Evolutionary conservation across 495 filamentous ascomycete genomes (phyloP).

Genomic region (Penicillium verhagenii): DNA sequence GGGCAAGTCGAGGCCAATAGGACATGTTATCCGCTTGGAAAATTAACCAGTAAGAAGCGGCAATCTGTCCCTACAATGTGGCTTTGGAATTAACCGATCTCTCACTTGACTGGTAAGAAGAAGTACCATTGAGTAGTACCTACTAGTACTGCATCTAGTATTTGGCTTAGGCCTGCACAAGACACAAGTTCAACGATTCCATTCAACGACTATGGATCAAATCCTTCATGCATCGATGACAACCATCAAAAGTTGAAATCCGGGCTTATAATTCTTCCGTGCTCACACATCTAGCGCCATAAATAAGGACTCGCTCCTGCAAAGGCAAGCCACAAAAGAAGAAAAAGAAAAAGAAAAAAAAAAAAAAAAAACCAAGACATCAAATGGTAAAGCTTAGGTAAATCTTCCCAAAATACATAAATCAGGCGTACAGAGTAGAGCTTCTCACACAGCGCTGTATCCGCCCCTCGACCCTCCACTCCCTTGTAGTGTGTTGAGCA

Average conservation of each 20-base stretch:
- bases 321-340: neutral
- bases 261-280: neutral
- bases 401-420: conserved; percentile 2
- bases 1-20: neutral
- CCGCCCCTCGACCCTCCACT: conserved; percentile 75
- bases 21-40: too few relatives aligned
- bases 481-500: conserved; percentile 82
- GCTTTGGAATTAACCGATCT: neutral
- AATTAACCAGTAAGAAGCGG: too few relatives aligned
- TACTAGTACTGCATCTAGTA: too few relatives aligned
- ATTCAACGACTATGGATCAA: neutral
- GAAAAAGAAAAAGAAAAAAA: neutral
- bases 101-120: too few relatives aligned
- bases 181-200: too few relatives aligned
- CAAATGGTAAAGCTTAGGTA: neutral
- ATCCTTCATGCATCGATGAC: neutral
- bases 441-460: conserved; percentile 83
- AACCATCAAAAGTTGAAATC: neutral
- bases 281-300: conserved; percentile 4
- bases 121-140: too few relatives aligned
- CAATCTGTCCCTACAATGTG: too few relatives aligned
- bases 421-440: neutral
- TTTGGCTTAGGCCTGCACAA: too few relatives aligned
- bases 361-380: neutral
- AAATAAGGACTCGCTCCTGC: neutral